Evolutionary conservation across 208 protist species (phyloP).

Genomic region (Histomonas meleagridis): DNA sequence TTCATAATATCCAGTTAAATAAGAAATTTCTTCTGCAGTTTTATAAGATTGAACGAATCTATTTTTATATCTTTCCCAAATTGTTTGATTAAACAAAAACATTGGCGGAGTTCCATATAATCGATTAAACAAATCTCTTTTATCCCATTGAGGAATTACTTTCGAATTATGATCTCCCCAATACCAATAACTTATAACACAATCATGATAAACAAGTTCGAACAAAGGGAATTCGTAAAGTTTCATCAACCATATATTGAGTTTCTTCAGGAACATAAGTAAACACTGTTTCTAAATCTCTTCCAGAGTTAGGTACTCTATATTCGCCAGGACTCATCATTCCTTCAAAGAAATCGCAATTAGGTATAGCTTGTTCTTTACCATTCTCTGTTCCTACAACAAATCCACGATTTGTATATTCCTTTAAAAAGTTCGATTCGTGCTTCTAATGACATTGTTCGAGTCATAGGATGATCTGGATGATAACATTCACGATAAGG

Average conservation of each 20-base stretch:
- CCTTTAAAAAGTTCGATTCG: not conserved
- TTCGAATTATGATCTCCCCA: slow-evolving; percentile 12
- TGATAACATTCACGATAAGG: not conserved
- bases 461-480: not conserved
- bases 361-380: not conserved
- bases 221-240: not conserved
- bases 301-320: not conserved
- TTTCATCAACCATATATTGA: not conserved
- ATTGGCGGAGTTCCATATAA: slow-evolving; percentile 25
- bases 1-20: not conserved
- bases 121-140: slow-evolving; percentile 3
- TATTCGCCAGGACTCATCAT: not conserved
- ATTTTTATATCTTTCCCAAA: not conserved
- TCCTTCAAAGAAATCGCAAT: slow-evolving; percentile 27
- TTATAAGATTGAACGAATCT: not conserved
- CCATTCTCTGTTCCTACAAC: not conserved
- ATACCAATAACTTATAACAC: slow-evolving; percentile 17
- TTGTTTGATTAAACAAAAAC: no score
- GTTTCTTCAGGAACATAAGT: not conserved
- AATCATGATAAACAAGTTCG: slow-evolving; percentile 24
- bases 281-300: not conserved
- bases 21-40: not conserved
- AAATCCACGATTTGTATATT: not conserved
- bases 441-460: not conserved
- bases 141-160: not conserved